Evolutionary conservation across 2,329 filamentous ascomycete species (phyloP).

Genomic region (Ophioceras dolichostomum): DNA sequence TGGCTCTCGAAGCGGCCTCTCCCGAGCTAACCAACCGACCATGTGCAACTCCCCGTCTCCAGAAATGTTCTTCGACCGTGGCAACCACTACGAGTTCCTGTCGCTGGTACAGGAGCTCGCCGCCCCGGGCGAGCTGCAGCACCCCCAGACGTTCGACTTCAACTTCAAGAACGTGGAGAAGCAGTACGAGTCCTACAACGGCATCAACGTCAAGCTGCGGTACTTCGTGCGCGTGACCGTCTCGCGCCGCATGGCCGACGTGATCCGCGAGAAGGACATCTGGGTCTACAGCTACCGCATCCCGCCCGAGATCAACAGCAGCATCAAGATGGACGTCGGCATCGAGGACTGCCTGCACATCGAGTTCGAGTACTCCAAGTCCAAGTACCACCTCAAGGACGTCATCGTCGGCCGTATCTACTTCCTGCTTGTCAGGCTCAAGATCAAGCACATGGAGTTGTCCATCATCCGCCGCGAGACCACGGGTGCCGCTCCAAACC

Average conservation of each 20-base stretch:
- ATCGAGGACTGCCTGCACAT: conserved; percentile 99
- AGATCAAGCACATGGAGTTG: conserved; percentile 99
- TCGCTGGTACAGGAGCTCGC: conserved; percentile 94
- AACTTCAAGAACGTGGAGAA: conserved; percentile 99
- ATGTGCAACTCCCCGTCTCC: too few species aligned
- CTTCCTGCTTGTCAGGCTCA: conserved; percentile 89
- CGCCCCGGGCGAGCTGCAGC: conserved; percentile 92
- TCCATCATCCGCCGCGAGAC: conserved; percentile 96
- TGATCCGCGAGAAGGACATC: conserved; percentile 97
- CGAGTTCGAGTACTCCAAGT: conserved; percentile 99
- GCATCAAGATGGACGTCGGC: conserved; percentile 99
- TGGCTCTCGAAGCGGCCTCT: too few species aligned
- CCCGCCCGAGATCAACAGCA: conserved; percentile 94
- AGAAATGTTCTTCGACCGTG: conserved; percentile 99
- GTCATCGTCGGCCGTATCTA: conserved; percentile 98
- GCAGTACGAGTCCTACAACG: conserved; percentile 99
- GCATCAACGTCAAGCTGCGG: conserved; percentile 97
- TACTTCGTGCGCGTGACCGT: conserved; percentile 98
- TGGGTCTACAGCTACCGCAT: conserved; percentile 99
- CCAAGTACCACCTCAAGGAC: conserved; percentile 97
- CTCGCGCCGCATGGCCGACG: conserved; percentile 91
- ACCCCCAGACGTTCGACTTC: conserved; percentile 97
- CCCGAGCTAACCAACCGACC: too few species aligned
- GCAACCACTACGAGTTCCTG: conserved; percentile 98
- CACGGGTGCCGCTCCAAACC: conserved; percentile 90